Evolutionary conservation across 2,329 filamentous ascomycete genomes (phyloP).

Genomic region (Diaporthe ilicicola): DNA sequence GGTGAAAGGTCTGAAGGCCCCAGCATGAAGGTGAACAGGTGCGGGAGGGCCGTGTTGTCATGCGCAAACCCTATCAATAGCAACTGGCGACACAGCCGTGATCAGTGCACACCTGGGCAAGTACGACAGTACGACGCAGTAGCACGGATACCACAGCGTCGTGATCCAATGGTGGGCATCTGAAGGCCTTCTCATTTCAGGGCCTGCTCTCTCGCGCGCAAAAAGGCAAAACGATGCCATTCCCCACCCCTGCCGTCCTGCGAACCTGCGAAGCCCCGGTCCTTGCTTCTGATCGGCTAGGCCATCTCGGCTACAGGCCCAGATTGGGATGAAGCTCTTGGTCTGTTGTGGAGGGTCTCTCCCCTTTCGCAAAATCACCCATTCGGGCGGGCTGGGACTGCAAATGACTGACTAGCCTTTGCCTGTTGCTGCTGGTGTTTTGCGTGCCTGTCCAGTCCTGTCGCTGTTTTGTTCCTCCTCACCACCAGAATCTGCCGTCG

Average conservation of each 20-base stretch:
- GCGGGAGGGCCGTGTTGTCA: not conserved
- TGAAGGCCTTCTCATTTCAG: conserved; percentile 21
- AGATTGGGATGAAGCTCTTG: conserved; percentile 18
- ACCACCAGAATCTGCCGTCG: conserved; percentile 17
- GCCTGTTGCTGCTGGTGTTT: conserved; percentile 1
- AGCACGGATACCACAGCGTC: conserved; percentile 23
- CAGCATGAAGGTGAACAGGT: conserved; percentile 1
- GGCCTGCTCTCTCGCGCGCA: conserved; percentile 11
- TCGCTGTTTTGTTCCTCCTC: conserved; percentile 3
- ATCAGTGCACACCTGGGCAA: not conserved
- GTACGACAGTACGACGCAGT: conserved; percentile 15
- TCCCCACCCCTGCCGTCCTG: not conserved
- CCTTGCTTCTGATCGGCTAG: conserved; percentile 19
- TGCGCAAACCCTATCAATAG: conserved; percentile 17
- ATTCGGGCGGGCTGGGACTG: not conserved
- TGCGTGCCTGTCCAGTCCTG: conserved; percentile 3
- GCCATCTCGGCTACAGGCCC: conserved; percentile 22
- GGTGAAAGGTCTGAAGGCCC: not conserved
- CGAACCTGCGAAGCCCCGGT: conserved; percentile 2
- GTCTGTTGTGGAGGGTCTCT: conserved; percentile 7
- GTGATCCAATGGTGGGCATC: conserved; percentile 22
- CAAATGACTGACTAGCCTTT: not conserved
- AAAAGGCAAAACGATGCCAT: conserved; percentile 17
- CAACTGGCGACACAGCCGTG: not conserved
- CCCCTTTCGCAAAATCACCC: conserved; percentile 14